Evolutionary conservation across 495 filamentous ascomycete genomes (phyloP).

Genomic region (Aspergillus funiculosus): DNA sequence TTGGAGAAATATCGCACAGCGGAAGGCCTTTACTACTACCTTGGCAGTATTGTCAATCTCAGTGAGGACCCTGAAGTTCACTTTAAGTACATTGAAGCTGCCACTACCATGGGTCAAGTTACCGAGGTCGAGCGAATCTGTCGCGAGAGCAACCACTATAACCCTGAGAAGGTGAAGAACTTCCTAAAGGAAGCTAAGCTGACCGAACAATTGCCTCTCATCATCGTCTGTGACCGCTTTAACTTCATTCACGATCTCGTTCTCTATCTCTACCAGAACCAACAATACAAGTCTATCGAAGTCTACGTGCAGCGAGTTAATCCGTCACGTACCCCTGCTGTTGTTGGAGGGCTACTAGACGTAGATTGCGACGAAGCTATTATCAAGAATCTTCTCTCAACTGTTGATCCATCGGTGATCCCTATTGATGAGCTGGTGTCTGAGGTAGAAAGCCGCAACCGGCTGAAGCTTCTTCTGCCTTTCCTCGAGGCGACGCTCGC

Average conservation of each 20-base stretch:
- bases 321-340: slow-evolving; percentile 84
- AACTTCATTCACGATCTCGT: slow-evolving; percentile 98
- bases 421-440: slow-evolving; percentile 94
- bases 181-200: slow-evolving; percentile 96
- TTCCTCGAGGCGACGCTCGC: slow-evolving; percentile 93
- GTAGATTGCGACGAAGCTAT: slow-evolving; percentile 95
- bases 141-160: slow-evolving; percentile 90
- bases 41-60: slow-evolving; percentile 95
- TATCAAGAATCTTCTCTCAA: slow-evolving; percentile 88
- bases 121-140: slow-evolving; percentile 96
- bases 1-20: slow-evolving; percentile 95
- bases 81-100: slow-evolving; percentile 99
- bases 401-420: slow-evolving; percentile 76
- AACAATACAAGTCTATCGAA: slow-evolving; percentile 99
- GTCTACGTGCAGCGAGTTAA: slow-evolving; percentile 99
- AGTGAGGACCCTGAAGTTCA: slow-evolving; percentile 92
- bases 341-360: slow-evolving; percentile 92
- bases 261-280: slow-evolving; percentile 96
- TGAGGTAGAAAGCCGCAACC: slow-evolving; percentile 92
- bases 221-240: slow-evolving; percentile 98
- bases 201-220: slow-evolving; percentile 87
- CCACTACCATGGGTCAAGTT: slow-evolving; percentile 84
- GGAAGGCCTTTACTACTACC: slow-evolving; percentile 96
- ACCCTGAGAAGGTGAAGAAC: slow-evolving; percentile 97
- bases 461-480: slow-evolving; percentile 89